Conservation (phyloP, 2,329 filamentous ascomycete species). For the Monosporascus sp. region DNA sequence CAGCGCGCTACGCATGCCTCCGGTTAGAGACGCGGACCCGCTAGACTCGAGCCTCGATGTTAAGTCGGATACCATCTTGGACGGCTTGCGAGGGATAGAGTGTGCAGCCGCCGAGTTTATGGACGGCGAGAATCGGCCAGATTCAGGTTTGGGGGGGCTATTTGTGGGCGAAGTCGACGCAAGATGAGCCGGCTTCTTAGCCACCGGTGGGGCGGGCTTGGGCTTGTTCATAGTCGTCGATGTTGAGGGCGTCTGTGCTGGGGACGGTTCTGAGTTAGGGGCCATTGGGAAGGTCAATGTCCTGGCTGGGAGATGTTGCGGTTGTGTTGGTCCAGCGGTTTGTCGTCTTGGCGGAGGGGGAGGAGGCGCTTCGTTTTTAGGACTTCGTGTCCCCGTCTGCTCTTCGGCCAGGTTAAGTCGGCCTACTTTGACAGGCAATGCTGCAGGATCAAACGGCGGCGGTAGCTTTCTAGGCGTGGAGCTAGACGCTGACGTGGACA, state of each 20-base stretch:
- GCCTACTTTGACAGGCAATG: constrained; percentile 41
- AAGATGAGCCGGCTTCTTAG: constrained; percentile 58
- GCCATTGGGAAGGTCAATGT: constrained; percentile 32
- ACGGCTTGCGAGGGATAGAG: constrained; percentile 19
- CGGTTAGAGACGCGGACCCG: constrained; percentile 17
- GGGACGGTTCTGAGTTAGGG: constrained; percentile 7
- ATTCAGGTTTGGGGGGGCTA: constrained; percentile 16
- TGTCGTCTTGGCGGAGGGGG: constrained; percentile 34
- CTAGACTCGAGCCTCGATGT: constrained; percentile 24
- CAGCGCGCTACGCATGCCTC: constrained; percentile 21
- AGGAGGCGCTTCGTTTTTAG: constrained; percentile 33
- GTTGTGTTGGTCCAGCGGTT: constrained; percentile 14
- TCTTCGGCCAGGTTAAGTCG: constrained; percentile 40
- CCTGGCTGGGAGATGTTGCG: constrained; percentile 16
- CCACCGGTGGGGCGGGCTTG: constrained; percentile 41
- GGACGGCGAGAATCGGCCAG: constrained; percentile 10
- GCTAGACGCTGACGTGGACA: constrained; percentile 41
- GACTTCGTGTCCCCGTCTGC: constrained; percentile 17
- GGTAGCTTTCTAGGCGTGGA: constrained; percentile 46
- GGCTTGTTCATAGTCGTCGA: constrained; percentile 18
- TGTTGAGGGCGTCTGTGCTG: constrained; percentile 14
- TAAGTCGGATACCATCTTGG: constrained; percentile 23
- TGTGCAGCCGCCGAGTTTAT: constrained; percentile 18
- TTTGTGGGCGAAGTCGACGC: constrained; percentile 26
- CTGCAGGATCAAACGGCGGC: constrained; percentile 43